A percentile compares a stretch with the other conserved stretches of the same genome.
Evolutionary conservation across 2,329 filamentous ascomycete genomes (phyloP).

Genomic region (Chaetothyriales sp.): DNA sequence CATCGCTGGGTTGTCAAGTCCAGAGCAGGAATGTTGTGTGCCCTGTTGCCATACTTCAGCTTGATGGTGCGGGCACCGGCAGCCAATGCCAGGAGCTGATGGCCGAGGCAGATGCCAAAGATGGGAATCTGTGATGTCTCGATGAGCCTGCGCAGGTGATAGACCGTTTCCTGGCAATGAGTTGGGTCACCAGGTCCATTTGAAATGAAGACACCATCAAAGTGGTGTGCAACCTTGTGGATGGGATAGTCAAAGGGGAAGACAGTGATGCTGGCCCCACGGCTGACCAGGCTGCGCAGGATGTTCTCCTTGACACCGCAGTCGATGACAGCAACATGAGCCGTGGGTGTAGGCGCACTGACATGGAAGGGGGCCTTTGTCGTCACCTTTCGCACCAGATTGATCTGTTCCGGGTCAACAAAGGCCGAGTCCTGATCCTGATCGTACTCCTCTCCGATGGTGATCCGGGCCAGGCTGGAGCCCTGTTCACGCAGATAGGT

Average conservation of each 20-base stretch:
- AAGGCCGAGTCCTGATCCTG: conserved; percentile 95
- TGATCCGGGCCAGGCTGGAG: conserved; percentile 86
- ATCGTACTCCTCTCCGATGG: conserved; percentile 93
- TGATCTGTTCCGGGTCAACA: conserved; percentile 88
- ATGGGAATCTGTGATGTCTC: conserved; percentile 79
- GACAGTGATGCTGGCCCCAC: conserved; percentile 80
- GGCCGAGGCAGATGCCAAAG: conserved; percentile 95
- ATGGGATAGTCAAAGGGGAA: conserved; percentile 97
- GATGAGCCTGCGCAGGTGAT: conserved; percentile 82
- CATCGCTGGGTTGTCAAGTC: conserved; percentile 92
- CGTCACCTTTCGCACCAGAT: conserved; percentile 88
- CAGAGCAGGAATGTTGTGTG: conserved; percentile 92
- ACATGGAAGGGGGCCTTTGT: conserved; percentile 98
- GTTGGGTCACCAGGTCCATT: conserved; percentile 97
- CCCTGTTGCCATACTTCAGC: conserved; percentile 98
- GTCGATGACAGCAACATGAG: conserved; percentile 88
- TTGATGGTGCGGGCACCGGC: conserved; percentile 82
- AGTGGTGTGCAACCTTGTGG: conserved; percentile 95
- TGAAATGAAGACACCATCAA: conserved; percentile 96
- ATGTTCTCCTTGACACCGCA: conserved; percentile 99
- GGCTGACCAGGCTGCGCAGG: conserved; percentile 78
- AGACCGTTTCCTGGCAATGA: conserved; percentile 86
- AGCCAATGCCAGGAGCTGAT: conserved; percentile 86
- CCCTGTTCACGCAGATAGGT: conserved; percentile 91
- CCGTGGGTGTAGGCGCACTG: conserved; percentile 63